Base-by-base conservation (phyloP, 768 basidiomycete species). In the Pulveroboletus sp. region DNA sequence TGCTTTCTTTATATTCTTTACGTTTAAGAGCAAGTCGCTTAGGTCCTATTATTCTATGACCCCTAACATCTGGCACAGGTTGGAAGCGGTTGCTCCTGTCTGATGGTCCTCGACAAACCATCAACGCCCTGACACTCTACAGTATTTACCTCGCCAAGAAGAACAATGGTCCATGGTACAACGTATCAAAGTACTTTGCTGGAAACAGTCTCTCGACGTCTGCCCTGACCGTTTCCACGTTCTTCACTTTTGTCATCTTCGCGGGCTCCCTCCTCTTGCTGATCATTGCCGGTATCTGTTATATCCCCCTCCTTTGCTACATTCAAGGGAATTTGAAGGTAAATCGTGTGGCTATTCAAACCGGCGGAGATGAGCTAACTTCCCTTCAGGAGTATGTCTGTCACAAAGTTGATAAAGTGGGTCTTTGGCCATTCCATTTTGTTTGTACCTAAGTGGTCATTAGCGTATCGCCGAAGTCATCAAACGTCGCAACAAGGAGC, bases 1-100 rank as follows among this genome's bases (percentile, higher is more conserved):
- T 70, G 94, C 95, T 29, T 98, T 98, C 78, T 99, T 96, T 70
- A 82, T 98, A 64, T 99, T 98, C 82, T 99, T 99, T 72, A 89
- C 88, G 1, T 98, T 99, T 80, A 99, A 99, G 77, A 95, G 95
- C 90, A 53, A 46, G 83, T 74, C 17, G 7, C 42, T 19, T 43
- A 16, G 14, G 37, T 39, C 29, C 19, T 43, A 17, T 40, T n/a
- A 34, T 13, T 34, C 12, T 34, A 23, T 31, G 39, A 39, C 37
- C 10, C 24, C 45, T 59, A 20, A 53, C 16, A 3, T 32, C 23
- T 37, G 2, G 12, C 13, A 23, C 63, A 89, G 87, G 82, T 63
- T 92, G 89, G 89, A 92, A 92, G 69, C 82, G 85, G n/a, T 69
- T 93, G 10, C 69, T 93, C 14, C 72, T 98, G 53, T 93, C 95